These are phyloP conservation scores for Agaricus subrufescens DNA, from an alignment of 768 basidiomycete genomes.

Conservation along the genomic window DNA sequence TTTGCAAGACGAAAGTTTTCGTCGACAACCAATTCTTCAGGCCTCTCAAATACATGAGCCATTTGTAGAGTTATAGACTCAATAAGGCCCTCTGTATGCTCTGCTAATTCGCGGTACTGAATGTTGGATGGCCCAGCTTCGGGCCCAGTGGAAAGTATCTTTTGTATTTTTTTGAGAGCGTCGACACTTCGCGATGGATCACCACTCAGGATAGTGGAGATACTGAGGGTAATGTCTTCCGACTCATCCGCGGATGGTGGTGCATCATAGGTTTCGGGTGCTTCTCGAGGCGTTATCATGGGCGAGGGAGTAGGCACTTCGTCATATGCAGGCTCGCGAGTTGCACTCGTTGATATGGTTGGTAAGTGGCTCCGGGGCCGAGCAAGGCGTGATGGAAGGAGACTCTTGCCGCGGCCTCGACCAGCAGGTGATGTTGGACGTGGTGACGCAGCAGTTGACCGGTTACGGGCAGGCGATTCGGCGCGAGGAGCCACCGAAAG, in stretches of 20 bases:
- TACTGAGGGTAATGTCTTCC: slow-evolving; percentile 73
- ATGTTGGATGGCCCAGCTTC: slow-evolving; percentile 66
- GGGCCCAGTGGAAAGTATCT: slow-evolving; percentile 71
- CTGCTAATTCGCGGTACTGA: slow-evolving; percentile 73
- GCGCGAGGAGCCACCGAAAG: slow-evolving; percentile 28
- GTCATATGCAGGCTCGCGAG: slow-evolving; percentile 13
- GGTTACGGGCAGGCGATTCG: slow-evolving; percentile 37
- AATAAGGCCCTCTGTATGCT: slow-evolving; percentile 78
- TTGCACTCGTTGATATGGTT: slow-evolving; percentile 12
- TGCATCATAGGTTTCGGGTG: slow-evolving; percentile 21
- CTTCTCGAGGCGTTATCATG: neutral
- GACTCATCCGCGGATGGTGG: slow-evolving; percentile 26
- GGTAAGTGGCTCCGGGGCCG: slow-evolving; percentile 52
- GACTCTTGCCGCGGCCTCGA: slow-evolving; percentile 54
- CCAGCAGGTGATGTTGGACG: slow-evolving; percentile 39
- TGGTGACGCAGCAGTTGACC: slow-evolving; percentile 19
- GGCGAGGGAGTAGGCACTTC: slow-evolving; percentile 21
- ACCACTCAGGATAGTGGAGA: slow-evolving; percentile 85
- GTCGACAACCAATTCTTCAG: slow-evolving; percentile 64
- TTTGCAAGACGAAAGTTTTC: slow-evolving; percentile 93
- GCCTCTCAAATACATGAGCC: slow-evolving; percentile 86
- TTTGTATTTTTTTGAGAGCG: slow-evolving; percentile 89
- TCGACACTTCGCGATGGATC: slow-evolving; percentile 87
- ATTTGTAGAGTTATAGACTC: slow-evolving; percentile 90
- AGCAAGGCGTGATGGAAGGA: slow-evolving; percentile 73